phyloP scores from a whole-genome alignment of 2,329 filamentous ascomycete genomes.

The Eurotiales sp. region DNA sequence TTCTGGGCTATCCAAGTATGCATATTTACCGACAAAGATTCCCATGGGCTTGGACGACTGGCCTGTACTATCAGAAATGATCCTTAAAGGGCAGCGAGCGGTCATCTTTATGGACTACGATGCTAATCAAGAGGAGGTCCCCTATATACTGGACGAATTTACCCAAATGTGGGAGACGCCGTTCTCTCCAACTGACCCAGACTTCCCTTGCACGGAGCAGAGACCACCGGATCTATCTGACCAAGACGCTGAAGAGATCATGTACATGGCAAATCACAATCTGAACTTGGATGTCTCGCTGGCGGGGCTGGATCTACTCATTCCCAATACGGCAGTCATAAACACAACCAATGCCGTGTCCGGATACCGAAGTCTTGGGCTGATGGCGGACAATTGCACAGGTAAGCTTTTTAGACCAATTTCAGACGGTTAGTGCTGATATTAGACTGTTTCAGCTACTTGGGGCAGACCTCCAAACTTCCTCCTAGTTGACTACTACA shows the following conservation, averaged over 20 bases:
- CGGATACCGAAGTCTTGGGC: slow-evolving; percentile 64
- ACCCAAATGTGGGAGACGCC: slow-evolving; percentile 86
- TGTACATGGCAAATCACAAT: slow-evolving; percentile 90
- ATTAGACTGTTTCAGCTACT: slow-evolving; percentile 25
- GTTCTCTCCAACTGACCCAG: slow-evolving; percentile 66
- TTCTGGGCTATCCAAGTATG: slow-evolving; percentile 67
- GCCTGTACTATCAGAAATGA: slow-evolving; percentile 78
- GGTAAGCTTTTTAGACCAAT: slow-evolving; percentile 23
- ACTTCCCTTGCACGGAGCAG: slow-evolving; percentile 74
- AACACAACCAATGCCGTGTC: slow-evolving; percentile 68
- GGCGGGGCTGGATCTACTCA: slow-evolving; percentile 59
- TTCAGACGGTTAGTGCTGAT: not conserved
- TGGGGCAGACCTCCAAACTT: slow-evolving; percentile 73
- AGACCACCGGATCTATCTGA: slow-evolving; percentile 65
- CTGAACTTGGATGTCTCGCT: slow-evolving; percentile 74
- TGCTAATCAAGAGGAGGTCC: slow-evolving; percentile 71
- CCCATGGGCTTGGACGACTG: slow-evolving; percentile 73
- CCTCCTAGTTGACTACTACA: slow-evolving; percentile 82
- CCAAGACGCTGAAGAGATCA: slow-evolving; percentile 54
- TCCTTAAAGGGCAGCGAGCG: slow-evolving; percentile 65
- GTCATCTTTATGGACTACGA: slow-evolving; percentile 83
- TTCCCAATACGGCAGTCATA: slow-evolving; percentile 67
- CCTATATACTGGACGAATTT: slow-evolving; percentile 86
- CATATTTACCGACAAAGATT: slow-evolving; percentile 67
- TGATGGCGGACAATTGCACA: slow-evolving; percentile 61